A percentile compares a stretch with the other conserved stretches of the same genome.
Evolutionary conservation across 2,329 filamentous ascomycete genomes (phyloP).

Genomic region (Thermochaetoides dissita): DNA sequence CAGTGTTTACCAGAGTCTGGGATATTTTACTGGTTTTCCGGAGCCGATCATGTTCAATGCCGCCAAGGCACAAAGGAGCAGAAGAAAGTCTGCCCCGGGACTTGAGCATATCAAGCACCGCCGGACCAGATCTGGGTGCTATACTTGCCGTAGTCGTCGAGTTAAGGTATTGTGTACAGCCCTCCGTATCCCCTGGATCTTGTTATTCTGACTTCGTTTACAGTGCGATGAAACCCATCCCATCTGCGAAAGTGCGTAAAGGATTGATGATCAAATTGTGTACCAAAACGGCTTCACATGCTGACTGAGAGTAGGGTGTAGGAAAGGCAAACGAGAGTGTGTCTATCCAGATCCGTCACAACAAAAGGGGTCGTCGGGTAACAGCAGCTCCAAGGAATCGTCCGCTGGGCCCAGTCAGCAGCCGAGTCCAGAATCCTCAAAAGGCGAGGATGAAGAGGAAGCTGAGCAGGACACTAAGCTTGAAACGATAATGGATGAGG

Average conservation of each 20-base stretch:
- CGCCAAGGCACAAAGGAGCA: slow-evolving; percentile 33
- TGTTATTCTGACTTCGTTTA: background rate
- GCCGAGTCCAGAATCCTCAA: slow-evolving; percentile 39
- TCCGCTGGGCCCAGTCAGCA: slow-evolving; percentile 22
- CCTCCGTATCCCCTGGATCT: background rate
- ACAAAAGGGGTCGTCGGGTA: slow-evolving; percentile 23
- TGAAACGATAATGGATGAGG: slow-evolving; percentile 41
- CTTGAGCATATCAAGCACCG: slow-evolving; percentile 78
- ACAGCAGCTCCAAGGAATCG: slow-evolving; percentile 25
- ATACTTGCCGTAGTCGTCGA: slow-evolving; percentile 72
- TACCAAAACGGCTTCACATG: background rate
- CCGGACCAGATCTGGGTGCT: slow-evolving; percentile 86
- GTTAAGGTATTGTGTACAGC: slow-evolving; percentile 49
- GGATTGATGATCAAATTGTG: slow-evolving; percentile 1
- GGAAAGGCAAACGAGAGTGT: slow-evolving; percentile 83
- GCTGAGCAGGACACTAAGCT: slow-evolving; percentile 33
- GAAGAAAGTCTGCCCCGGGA: slow-evolving; percentile 37
- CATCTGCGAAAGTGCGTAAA: slow-evolving; percentile 55
- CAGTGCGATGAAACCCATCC: slow-evolving; percentile 86
- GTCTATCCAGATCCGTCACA: slow-evolving; percentile 63
- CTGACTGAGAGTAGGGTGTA: slow-evolving; percentile 50
- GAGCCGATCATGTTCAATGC: slow-evolving; percentile 35
- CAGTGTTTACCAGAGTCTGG: slow-evolving; percentile 31
- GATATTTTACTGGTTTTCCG: slow-evolving; percentile 36
- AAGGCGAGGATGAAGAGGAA: slow-evolving; percentile 38